Conservation (phyloP, 2,329 filamentous ascomycete genomes). For the Alternaria dauci region DNA sequence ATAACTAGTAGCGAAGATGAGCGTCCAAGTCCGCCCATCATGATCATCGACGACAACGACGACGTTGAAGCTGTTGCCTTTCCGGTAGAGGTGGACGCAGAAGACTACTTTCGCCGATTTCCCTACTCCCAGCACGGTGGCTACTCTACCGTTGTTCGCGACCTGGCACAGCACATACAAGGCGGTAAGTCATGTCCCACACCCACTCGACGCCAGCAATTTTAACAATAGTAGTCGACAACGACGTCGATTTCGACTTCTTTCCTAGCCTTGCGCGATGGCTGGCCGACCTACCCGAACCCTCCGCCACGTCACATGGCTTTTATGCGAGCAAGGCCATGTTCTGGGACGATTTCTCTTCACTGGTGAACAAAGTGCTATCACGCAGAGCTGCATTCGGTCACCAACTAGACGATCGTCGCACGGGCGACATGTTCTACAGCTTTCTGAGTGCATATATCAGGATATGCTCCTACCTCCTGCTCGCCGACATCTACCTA, state of each 20-base stretch:
- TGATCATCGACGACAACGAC: constrained; percentile 51
- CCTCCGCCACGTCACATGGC: constrained; percentile 23
- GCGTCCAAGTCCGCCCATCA: constrained; percentile 44
- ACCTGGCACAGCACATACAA: constrained; percentile 38
- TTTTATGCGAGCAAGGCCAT: constrained; percentile 39
- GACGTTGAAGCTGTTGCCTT: constrained; percentile 30
- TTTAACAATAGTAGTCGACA: constrained; percentile 30
- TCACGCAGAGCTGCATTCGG: constrained; percentile 41
- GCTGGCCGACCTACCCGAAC: constrained; percentile 40
- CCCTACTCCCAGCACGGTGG: constrained; percentile 35
- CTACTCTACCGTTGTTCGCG: constrained; percentile 31
- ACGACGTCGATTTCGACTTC: constrained; percentile 31
- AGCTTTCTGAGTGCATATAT: constrained; percentile 43
- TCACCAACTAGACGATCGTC: constrained; percentile 34
- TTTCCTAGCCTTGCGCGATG: constrained; percentile 37
- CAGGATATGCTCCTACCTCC: constrained; percentile 34
- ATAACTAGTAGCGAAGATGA: constrained; percentile 28
- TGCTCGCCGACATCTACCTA: constrained; percentile 36
- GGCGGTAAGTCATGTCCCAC: constrained; percentile 25
- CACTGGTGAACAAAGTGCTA: constrained; percentile 39
- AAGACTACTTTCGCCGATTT: constrained; percentile 44
- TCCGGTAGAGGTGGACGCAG: constrained; percentile 33
- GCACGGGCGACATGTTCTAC: constrained; percentile 37
- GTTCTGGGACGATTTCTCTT: constrained; percentile 49
- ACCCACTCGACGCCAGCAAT: not conserved